Percentiles rank a stretch among this genome's conserved stretches.
Evolutionary conservation across 106 monocot genomes (phyloP).

Genomic region (Allium fistulosum): DNA sequence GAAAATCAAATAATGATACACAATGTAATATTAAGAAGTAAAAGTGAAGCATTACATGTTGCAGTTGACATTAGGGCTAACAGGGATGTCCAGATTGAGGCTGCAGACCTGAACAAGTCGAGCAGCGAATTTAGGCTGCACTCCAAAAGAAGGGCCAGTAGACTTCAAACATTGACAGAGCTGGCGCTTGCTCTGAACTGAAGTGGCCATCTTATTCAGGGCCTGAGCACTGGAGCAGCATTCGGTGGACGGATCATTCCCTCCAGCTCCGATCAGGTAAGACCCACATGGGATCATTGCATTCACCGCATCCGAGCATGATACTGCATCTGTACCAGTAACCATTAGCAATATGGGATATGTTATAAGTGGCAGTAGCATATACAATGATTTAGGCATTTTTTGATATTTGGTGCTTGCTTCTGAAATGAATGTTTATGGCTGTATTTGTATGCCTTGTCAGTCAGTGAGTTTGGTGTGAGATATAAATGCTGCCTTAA

Average conservation of each 20-base stretch:
- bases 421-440: background rate
- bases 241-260: slow-evolving; percentile 16
- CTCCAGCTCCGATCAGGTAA: slow-evolving; percentile 43
- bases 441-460: background rate
- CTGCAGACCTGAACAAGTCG: slow-evolving; percentile 41
- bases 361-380: background rate
- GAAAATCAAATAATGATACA: no score
- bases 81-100: slow-evolving; percentile 35
- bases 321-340: background rate
- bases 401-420: background rate
- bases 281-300: slow-evolving; percentile 63
- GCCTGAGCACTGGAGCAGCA: slow-evolving; percentile 60
- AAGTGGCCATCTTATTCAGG: slow-evolving; percentile 32
- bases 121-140: slow-evolving; percentile 28
- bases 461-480: background rate
- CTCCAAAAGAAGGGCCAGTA: slow-evolving; percentile 72
- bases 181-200: slow-evolving; percentile 15
- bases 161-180: slow-evolving; percentile 53
- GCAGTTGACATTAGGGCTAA: slow-evolving; percentile 43
- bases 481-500: background rate
- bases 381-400: background rate
- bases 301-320: slow-evolving; percentile 65
- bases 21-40: no score
- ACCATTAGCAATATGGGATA: background rate
- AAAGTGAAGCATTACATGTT: slow-evolving; percentile 7